Conservation (phyloP, 2,329 filamentous ascomycete species). For the Trichophyton verrucosum region DNA sequence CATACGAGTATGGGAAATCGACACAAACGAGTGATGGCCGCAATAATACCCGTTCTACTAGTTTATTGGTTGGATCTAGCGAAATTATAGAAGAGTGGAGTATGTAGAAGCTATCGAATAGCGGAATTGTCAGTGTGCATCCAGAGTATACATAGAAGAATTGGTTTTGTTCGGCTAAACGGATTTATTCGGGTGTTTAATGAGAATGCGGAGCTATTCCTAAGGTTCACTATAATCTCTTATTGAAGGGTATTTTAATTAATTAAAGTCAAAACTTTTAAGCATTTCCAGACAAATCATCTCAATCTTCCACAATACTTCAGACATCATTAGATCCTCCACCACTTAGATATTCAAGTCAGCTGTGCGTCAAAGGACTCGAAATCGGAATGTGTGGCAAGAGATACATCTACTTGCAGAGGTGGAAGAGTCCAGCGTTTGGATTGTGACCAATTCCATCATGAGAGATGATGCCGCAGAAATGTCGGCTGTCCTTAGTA, state of each 20-base stretch:
- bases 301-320: background rate
- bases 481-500: background rate
- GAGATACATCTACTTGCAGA: background rate
- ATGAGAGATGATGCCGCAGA: constrained; percentile 3
- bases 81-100: constrained; percentile 27
- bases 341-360: background rate
- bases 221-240: too few species aligned
- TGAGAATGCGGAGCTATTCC: background rate
- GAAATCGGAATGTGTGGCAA: background rate
- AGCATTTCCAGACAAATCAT: too few species aligned
- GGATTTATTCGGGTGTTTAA: too few species aligned
- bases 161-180: too few species aligned
- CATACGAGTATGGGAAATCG: constrained; percentile 1
- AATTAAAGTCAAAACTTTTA: too few species aligned
- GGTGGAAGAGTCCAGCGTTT: constrained; percentile 1
- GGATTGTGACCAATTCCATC: background rate
- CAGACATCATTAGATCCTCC: background rate
- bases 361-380: background rate
- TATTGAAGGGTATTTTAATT: too few species aligned
- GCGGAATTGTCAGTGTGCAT: too few species aligned
- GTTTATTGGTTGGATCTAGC: constrained; percentile 24
- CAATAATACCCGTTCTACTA: constrained; percentile 14
- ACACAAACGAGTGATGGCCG: constrained; percentile 12
- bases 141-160: too few species aligned
- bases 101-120: constrained; percentile 1